Evolutionary conservation across 2,329 filamentous ascomycete genomes (phyloP), one percentile per base, ranked within the genome.

Genomic region (Tolypocladium amazonense): DNA sequence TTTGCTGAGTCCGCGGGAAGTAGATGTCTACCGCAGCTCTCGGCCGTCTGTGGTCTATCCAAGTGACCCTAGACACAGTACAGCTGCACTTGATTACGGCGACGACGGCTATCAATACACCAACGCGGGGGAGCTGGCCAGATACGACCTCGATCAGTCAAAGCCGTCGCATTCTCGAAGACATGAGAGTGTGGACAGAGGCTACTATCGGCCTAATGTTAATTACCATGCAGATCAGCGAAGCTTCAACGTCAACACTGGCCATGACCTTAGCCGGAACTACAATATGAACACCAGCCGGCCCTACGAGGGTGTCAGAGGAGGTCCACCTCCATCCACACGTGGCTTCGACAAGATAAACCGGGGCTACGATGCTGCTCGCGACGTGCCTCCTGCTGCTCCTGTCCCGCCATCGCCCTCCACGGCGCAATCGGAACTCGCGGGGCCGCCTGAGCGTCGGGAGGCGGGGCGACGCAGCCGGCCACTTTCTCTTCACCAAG

Each of bases 271-370:
- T 25, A 70, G 68, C 57, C 78, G 77, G 25, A 73, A 72, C 35
- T 79, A 77, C 61, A 76, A 75, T 57, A 65, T 64, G 38, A 71
- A 67, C 56, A 67, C 65, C 20, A 70, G 62, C 61, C 71, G 72
- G 6, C 69, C 68, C 8, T 74, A 77, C 60, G 78, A 80, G 18
- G 30, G 50, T 23, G 69, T 64, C 50, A 68, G 73, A 30, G 71
- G 80, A 38, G 79, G 81, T 0, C 88, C 88, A 2, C 88, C 89
- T 12, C 87, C 87, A 5, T 83, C 86, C 6, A 89, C 85, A 3
- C 79, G 87, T 65, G 88, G 86, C 0, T 84, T 91, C 63, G 88
- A 90, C 65, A 88, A 84, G 72, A 82, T 89, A 63, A 82, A 82
- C 65, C 76, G 81, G 60, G 55, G 74, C 8, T 83, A 83, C 62